Evolutionary conservation across 768 basidiomycete species (phyloP), one percentile per base, ranked within the genome.

Genomic region (Leccinum subtestaceum): DNA sequence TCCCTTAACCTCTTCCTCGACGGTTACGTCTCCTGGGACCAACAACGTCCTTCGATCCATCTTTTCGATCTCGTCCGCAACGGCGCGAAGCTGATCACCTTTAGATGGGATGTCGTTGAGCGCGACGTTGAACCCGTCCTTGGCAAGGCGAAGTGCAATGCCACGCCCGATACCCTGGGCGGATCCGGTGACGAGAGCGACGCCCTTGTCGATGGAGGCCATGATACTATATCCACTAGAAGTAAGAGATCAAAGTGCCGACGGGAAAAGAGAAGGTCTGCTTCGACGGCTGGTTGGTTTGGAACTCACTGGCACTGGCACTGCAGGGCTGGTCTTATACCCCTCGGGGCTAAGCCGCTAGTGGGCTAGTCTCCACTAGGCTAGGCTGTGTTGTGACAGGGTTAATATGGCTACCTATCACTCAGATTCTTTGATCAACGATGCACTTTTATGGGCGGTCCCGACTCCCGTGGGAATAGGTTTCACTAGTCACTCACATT

Each of bases 181-280:
- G 5, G 69, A 64, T 31, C 70, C 70, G 17, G 69, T 72, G 38
- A 74, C 58, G 25, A 74, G 62, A 1, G 72, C 70, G 29, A 67
- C 56, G 12, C 77, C 38, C 17, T 38, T 38, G 8, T 38, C 72
- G 21, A 21, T 10, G 6, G 45, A 46, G 17, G 17, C 38, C 38
- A 40, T 40, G 38, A 40, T 40, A 40, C 9, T 40, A 17, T 40
- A 40, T 40, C 9, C 17, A 17, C 9, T 40, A 17, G 17, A 40
- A 40, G 38, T 3, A n/a, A n/a, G 17, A 7, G 2, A 5, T 9
- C 17, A n/a, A 40, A 40, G 38, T 40, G 17, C 17, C 8, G 9
- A 40, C 17, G 8, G 38, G 17, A n/a, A 40, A 40, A 17, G 38
- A n/a, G 17, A 40, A 40, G 38, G 38, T n/a, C 38, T 38, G 38